phyloP scores from a whole-genome alignment of 352 stramenopile species.

The Globisporangium irregulare region DNA sequence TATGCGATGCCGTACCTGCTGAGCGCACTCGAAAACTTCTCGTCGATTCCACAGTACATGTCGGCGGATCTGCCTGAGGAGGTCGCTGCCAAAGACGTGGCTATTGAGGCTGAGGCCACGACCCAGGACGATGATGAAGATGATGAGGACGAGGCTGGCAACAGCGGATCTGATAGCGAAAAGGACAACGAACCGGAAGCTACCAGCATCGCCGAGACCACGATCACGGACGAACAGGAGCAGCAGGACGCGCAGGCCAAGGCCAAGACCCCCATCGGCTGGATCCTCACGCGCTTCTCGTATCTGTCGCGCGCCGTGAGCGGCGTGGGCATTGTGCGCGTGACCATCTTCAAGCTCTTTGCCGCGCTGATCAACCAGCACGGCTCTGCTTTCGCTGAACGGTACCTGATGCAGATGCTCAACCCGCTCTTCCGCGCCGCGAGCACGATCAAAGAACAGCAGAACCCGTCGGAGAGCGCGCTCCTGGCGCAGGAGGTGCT shows the following conservation, averaged over 20 bases:
- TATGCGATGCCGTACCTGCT: slow-evolving; percentile 58
- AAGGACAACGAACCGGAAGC: slow-evolving; percentile 19
- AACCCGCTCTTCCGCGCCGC: slow-evolving; percentile 78
- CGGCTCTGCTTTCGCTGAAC: slow-evolving; percentile 40
- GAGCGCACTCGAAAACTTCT: slow-evolving; percentile 47
- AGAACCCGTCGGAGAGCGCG: slow-evolving; percentile 43
- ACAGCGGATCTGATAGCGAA: slow-evolving; percentile 10
- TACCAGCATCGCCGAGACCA: slow-evolving; percentile 22
- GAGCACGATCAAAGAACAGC: slow-evolving; percentile 50
- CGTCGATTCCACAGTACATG: slow-evolving; percentile 58
- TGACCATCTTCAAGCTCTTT: slow-evolving; percentile 84
- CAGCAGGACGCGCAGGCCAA: slow-evolving; percentile 44
- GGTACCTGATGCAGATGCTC: slow-evolving; percentile 77
- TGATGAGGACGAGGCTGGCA: slow-evolving; percentile 9
- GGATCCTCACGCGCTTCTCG: slow-evolving; percentile 83
- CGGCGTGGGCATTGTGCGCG: slow-evolving; percentile 58
- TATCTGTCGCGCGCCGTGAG: slow-evolving; percentile 61
- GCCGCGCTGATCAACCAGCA: slow-evolving; percentile 67
- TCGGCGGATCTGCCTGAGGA: slow-evolving; percentile 19
- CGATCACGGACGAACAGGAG: slow-evolving; percentile 31
- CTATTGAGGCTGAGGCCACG: slow-evolving; percentile 13
- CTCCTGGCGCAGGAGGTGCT: slow-evolving; percentile 83
- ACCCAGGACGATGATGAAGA: slow-evolving; percentile 10
- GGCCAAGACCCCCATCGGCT: slow-evolving; percentile 67
- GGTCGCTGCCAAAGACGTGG: slow-evolving; percentile 16